Percentiles rank a stretch among this genome's conserved stretches.
phyloP scores from a whole-genome alignment of 2,329 filamentous ascomycete genomes.

The Colletotrichum orbiculare region DNA sequence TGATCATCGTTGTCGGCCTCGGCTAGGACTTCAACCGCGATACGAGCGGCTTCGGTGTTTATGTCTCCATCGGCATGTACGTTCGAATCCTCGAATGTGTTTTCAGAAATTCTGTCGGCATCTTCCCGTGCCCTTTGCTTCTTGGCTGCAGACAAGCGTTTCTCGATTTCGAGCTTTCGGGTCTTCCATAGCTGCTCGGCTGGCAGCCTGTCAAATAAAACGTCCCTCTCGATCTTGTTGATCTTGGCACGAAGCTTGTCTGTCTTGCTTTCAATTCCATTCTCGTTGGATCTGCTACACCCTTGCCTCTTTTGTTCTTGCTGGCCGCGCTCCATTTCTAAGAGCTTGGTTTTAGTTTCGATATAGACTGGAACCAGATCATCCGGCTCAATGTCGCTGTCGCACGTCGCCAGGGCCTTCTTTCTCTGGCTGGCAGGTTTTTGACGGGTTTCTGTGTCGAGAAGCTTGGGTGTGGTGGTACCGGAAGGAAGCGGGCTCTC shows the following conservation, averaged over 20 bases:
- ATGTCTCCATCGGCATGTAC: slow-evolving; percentile 58
- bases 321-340: slow-evolving; percentile 64
- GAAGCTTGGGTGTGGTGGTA: slow-evolving; percentile 58
- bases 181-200: slow-evolving; percentile 75
- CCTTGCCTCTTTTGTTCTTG: slow-evolving; percentile 57
- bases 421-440: slow-evolving; percentile 47
- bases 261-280: slow-evolving; percentile 63
- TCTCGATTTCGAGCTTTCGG: slow-evolving; percentile 69
- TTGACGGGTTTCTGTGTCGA: slow-evolving; percentile 44
- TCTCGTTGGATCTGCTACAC: slow-evolving; percentile 46
- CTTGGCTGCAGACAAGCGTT: slow-evolving; percentile 65
- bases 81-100: slow-evolving; percentile 35
- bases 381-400: slow-evolving; percentile 80
- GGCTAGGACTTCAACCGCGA: slow-evolving; percentile 68
- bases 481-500: slow-evolving; percentile 64
- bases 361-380: slow-evolving; percentile 81
- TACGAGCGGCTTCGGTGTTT: slow-evolving; percentile 66
- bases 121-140: slow-evolving; percentile 51
- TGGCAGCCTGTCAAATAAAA: slow-evolving; percentile 76
- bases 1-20: slow-evolving; percentile 67
- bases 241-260: slow-evolving; percentile 79
- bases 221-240: slow-evolving; percentile 79
- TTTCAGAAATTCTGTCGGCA: slow-evolving; percentile 38
- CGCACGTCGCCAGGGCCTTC: slow-evolving; percentile 62
- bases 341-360: slow-evolving; percentile 76